Evolutionary conservation across 108 stramenopile genomes (phyloP).

Genomic region (Mediolabrus comicus): DNA sequence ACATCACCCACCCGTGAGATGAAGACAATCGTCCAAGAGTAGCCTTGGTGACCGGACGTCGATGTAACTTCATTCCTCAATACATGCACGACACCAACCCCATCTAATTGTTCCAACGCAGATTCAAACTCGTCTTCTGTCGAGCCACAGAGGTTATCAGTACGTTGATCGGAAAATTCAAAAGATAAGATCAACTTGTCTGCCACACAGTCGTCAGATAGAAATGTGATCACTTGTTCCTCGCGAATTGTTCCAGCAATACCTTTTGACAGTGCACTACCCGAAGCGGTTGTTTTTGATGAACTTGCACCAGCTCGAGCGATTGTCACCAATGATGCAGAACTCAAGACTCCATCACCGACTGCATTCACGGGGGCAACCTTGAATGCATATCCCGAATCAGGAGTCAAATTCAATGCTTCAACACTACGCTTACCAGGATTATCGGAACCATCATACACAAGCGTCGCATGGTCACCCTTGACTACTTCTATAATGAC

Average conservation of each 20-base stretch:
- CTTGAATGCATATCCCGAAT: conserved; percentile 78
- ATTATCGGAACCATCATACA: conserved; percentile 69
- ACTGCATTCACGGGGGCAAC: conserved; percentile 74
- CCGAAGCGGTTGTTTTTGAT: conserved; percentile 64
- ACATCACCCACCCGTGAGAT: conserved; percentile 63
- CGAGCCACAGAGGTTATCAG: conserved; percentile 49
- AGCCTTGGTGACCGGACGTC: conserved; percentile 34
- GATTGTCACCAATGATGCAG: conserved; percentile 58
- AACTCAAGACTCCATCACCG: conserved; percentile 64
- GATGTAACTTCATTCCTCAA: conserved; percentile 43
- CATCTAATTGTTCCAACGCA: conserved; percentile 25
- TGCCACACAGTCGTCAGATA: conserved; percentile 27
- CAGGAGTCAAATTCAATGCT: conserved; percentile 48
- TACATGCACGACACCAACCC: conserved; percentile 57
- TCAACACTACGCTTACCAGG: conserved; percentile 46
- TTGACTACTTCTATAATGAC: conserved; percentile 49
- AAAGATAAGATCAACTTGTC: conserved; percentile 36
- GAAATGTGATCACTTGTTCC: conserved; percentile 58
- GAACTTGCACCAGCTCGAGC: conserved; percentile 78
- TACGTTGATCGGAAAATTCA: conserved; percentile 16
- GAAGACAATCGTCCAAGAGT: conserved; percentile 73
- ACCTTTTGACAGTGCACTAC: conserved; percentile 60
- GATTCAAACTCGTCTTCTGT: conserved; percentile 34
- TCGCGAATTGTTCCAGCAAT: conserved; percentile 83
- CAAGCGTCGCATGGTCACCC: conserved; percentile 64